These are phyloP conservation scores for Penicillium brasilianum DNA, from an alignment of 2,329 filamentous ascomycete genomes.

Conservation along the genomic window DNA sequence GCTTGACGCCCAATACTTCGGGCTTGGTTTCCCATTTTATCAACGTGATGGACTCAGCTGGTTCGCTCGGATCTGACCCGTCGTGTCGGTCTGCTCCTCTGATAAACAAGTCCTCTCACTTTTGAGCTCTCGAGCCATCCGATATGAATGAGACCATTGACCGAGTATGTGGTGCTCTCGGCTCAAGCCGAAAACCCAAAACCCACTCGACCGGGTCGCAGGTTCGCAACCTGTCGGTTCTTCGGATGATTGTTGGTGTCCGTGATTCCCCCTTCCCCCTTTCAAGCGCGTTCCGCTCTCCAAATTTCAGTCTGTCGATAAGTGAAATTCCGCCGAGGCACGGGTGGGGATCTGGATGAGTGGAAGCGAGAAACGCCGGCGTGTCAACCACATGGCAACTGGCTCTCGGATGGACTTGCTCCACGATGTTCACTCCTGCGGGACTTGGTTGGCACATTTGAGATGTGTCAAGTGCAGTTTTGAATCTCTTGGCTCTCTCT, in stretches of 20 bases:
- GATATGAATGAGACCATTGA: background rate
- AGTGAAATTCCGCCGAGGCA: background rate
- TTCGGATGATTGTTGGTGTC: conserved; percentile 3
- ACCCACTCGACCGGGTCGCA: background rate
- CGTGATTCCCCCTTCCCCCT: conserved; percentile 7
- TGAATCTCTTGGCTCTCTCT: background rate
- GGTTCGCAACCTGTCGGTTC: conserved; percentile 9
- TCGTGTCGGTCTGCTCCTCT: background rate
- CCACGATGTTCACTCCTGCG: background rate
- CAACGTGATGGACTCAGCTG: background rate
- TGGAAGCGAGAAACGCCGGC: background rate
- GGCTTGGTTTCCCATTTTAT: background rate
- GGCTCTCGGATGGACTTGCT: background rate
- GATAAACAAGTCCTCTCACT: background rate
- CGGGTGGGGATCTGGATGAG: background rate
- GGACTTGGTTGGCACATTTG: background rate
- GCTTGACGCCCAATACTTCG: conserved; percentile 3
- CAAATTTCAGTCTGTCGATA: too few species aligned
- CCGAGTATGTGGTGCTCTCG: background rate
- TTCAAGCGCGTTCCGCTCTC: background rate
- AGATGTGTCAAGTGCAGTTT: background rate
- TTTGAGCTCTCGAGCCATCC: background rate
- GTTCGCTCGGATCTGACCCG: conserved; percentile 17
- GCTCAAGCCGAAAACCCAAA: conserved; percentile 8
- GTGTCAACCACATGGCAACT: conserved; percentile 4